Evolutionary conservation across 257 asterid species (phyloP).

Genomic region (Solanum etuberosum): DNA sequence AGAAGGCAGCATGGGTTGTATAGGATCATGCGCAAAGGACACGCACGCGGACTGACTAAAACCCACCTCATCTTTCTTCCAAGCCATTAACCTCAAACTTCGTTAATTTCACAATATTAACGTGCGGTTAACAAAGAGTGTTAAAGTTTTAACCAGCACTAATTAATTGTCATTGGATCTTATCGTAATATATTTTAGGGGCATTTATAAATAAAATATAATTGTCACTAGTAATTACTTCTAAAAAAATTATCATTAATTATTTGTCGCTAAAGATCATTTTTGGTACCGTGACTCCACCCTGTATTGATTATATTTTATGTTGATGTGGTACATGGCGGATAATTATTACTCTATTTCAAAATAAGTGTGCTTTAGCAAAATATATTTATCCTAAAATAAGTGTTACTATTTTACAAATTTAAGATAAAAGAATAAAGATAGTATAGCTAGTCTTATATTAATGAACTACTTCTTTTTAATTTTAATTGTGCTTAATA

Average conservation of each 20-base stretch:
- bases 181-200: no score
- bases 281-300: accelerated
- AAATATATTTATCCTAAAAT: neutral
- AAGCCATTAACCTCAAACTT: neutral
- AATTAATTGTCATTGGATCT: no score
- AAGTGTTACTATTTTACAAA: neutral
- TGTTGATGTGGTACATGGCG: neutral
- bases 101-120: neutral
- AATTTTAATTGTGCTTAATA: neutral
- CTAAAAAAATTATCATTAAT: no score
- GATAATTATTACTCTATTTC: neutral
- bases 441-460: no score
- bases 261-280: accelerated
- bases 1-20: slow-evolving; percentile 15
- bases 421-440: neutral
- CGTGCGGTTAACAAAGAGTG: no score
- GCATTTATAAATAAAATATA: no score
- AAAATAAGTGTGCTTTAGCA: neutral
- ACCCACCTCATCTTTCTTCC: slow-evolving; percentile 4
- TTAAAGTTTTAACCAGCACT: no score
- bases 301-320: neutral
- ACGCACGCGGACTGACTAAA: slow-evolving; percentile 48
- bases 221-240: no score
- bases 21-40: slow-evolving; percentile 57
- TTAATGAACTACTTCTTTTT: neutral